phyloP scores from a whole-genome alignment of 2,329 filamentous ascomycete genomes.

The Cladosporium sp. region DNA sequence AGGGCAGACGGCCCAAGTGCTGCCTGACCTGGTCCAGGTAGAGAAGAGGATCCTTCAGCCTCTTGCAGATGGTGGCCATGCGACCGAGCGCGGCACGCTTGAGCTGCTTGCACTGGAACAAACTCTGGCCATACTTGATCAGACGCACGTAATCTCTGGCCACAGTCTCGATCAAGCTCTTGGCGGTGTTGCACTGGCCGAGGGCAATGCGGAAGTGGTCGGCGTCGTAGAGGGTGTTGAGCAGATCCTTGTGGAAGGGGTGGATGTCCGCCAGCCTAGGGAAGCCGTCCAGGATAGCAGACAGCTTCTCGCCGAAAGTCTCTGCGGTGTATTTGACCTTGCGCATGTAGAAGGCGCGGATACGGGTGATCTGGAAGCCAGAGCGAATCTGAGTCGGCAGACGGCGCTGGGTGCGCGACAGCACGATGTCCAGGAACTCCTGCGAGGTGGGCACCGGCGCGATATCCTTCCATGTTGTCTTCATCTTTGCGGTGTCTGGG shows the following conservation, averaged over 20 bases:
- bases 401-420: conserved; percentile 87
- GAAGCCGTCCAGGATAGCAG: conserved; percentile 85
- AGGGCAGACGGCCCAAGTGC: conserved; percentile 92
- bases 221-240: conserved; percentile 98
- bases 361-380: conserved; percentile 93
- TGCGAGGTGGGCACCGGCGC: conserved; percentile 67
- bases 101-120: conserved; percentile 99
- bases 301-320: conserved; percentile 92
- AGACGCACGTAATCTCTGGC: conserved; percentile 93
- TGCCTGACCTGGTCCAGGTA: conserved; percentile 97
- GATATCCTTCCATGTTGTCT: conserved; percentile 57
- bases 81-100: conserved; percentile 94
- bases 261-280: conserved; percentile 91
- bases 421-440: conserved; percentile 96
- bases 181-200: conserved; percentile 91
- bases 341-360: conserved; percentile 90
- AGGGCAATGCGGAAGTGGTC: conserved; percentile 97
- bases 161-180: conserved; percentile 94
- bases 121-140: conserved; percentile 90
- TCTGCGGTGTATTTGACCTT: conserved; percentile 99
- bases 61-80: conserved; percentile 96
- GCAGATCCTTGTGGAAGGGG: conserved; percentile 84
- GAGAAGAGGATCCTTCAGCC: conserved; percentile 87
- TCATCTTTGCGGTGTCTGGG: conserved; percentile 40
- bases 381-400: conserved; percentile 93